phyloP scores from a whole-genome alignment of 2,329 filamentous ascomycete genomes.

The Colletotrichum sp. region DNA sequence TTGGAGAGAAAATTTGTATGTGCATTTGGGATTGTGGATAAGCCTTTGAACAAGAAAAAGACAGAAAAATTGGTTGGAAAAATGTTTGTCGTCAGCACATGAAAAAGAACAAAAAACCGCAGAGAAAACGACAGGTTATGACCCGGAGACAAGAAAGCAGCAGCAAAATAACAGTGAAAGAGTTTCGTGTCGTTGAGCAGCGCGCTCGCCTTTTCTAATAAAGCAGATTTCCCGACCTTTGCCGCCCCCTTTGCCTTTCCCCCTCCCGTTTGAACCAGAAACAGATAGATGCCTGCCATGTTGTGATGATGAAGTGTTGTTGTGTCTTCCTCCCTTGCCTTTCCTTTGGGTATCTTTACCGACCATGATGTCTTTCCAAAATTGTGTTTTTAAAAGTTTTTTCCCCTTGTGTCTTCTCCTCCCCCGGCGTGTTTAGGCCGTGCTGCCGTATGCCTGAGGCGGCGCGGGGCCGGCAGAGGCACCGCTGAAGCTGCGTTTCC shows the following conservation, averaged over 20 bases:
- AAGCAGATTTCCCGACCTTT: background rate
- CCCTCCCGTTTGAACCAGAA: background rate
- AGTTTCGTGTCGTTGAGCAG: constrained; percentile 15
- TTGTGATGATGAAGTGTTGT: background rate
- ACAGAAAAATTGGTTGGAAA: background rate
- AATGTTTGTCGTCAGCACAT: background rate
- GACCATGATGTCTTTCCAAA: background rate
- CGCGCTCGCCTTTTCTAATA: constrained; percentile 14
- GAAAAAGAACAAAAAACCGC: background rate
- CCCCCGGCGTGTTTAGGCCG: background rate
- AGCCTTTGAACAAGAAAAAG: background rate
- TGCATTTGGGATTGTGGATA: background rate
- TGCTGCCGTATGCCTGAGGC: constrained; percentile 23
- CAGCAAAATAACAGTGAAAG: background rate
- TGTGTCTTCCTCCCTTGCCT: background rate
- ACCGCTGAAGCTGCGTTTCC: constrained; percentile 42
- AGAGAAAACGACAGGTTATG: background rate
- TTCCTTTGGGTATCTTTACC: background rate
- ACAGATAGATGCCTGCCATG: background rate
- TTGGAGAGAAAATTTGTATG: background rate
- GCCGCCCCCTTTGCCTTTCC: background rate
- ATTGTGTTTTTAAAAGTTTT: background rate
- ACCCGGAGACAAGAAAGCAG: background rate
- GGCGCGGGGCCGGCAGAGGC: constrained; percentile 10
- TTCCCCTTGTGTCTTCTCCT: background rate